phyloP scores from a whole-genome alignment of 768 basidiomycete genomes.

The Tephrocybe sp. region DNA sequence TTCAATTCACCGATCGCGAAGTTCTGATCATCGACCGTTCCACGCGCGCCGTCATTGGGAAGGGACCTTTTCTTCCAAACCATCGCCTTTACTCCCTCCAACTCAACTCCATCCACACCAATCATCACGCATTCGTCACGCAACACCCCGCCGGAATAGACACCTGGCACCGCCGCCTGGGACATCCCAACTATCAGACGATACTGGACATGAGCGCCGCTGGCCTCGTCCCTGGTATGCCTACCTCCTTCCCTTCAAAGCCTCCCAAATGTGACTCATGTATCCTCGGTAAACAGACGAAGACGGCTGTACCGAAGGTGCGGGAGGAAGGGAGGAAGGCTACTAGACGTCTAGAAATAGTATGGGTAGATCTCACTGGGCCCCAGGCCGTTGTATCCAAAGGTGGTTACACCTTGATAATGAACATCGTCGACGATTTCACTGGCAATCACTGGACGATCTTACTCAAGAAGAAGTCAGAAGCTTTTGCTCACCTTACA shows the following conservation, averaged over 20 bases:
- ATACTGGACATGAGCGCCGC: constrained; percentile 20
- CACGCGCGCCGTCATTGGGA: constrained; percentile 13
- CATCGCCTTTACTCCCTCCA: not conserved
- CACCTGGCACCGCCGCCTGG: constrained; percentile 27
- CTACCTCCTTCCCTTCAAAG: not conserved
- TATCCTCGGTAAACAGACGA: constrained; percentile 11
- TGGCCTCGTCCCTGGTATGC: constrained; percentile 11
- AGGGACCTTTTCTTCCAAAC: constrained; percentile 8
- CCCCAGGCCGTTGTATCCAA: not conserved
- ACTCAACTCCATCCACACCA: not conserved
- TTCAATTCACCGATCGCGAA: not conserved
- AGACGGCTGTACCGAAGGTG: constrained; percentile 1
- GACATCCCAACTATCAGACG: constrained; percentile 24
- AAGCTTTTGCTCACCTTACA: not conserved
- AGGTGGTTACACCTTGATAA: not conserved
- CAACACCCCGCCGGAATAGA: constrained; percentile 10
- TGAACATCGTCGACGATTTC: not conserved
- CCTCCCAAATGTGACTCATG: constrained; percentile 3
- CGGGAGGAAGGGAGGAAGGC: not conserved
- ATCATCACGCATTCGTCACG: constrained; percentile 17
- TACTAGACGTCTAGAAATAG: not conserved
- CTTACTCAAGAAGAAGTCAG: not conserved
- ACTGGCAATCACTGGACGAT: not conserved
- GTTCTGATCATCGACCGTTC: constrained; percentile 8
- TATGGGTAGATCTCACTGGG: constrained; percentile 9